phyloP scores from a whole-genome alignment of 352 stramenopile species.

The Phytopythium kandeliae region DNA sequence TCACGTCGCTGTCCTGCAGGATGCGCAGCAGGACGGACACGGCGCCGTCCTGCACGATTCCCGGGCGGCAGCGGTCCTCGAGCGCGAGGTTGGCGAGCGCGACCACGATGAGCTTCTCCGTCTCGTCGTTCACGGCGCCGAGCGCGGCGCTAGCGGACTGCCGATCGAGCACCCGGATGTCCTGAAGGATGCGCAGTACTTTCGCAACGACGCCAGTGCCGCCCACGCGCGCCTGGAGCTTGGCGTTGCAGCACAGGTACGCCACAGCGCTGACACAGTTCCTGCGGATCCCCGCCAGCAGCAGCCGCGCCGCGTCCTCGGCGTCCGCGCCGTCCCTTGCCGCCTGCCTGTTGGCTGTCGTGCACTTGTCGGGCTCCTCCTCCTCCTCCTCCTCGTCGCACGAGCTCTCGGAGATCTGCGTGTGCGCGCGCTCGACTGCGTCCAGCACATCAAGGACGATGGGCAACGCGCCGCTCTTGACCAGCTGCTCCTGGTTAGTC shows the following conservation, averaged over 20 bases:
- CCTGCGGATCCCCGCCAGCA: slow-evolving; percentile 36
- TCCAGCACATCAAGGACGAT: slow-evolving; percentile 45
- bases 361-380: background rate
- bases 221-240: slow-evolving; percentile 51
- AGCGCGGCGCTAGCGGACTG: background rate
- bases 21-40: slow-evolving; percentile 50
- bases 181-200: slow-evolving; percentile 36
- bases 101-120: slow-evolving; percentile 59
- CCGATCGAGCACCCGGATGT: slow-evolving; percentile 1
- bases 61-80: slow-evolving; percentile 60
- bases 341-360: background rate
- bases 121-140: slow-evolving; percentile 38
- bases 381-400: slow-evolving; percentile 6
- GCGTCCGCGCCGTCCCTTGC: slow-evolving; percentile 10
- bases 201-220: slow-evolving; percentile 47
- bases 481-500: slow-evolving; percentile 52
- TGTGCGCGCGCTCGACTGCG: slow-evolving; percentile 18
- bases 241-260: slow-evolving; percentile 73
- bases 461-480: slow-evolving; percentile 48
- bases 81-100: slow-evolving; percentile 64
- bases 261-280: slow-evolving; percentile 62
- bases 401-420: slow-evolving; percentile 12
- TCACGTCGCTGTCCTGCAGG: slow-evolving; percentile 14
- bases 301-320: slow-evolving; percentile 1
- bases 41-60: slow-evolving; percentile 56